phyloP scores from a whole-genome alignment of 2,329 filamentous ascomycete genomes.

The Trichothecium roseum region DNA sequence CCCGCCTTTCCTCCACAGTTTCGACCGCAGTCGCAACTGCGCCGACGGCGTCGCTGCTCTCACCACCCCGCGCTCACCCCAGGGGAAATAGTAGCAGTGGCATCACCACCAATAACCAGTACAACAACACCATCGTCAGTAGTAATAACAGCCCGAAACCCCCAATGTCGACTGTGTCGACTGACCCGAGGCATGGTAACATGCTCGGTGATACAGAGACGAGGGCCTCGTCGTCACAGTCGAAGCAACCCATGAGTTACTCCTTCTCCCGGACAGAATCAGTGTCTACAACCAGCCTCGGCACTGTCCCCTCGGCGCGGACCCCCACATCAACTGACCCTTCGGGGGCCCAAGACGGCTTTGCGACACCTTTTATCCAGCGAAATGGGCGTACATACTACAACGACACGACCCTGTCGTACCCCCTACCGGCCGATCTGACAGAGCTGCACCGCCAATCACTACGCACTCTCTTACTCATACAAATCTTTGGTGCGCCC shows the following conservation, averaged over 20 bases:
- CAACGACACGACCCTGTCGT: slow-evolving; percentile 59
- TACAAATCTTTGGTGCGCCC: slow-evolving; percentile 71
- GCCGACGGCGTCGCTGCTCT: too few species aligned
- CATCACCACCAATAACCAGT: too few species aligned
- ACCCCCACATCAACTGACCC: slow-evolving; percentile 40
- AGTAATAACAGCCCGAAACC: too few species aligned
- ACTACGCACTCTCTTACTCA: slow-evolving; percentile 69
- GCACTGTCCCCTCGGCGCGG: slow-evolving; percentile 29
- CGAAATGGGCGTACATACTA: slow-evolving; percentile 78
- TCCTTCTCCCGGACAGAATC: slow-evolving; percentile 31
- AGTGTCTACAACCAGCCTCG: slow-evolving; percentile 34
- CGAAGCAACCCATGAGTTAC: slow-evolving; percentile 20
- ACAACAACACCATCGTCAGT: too few species aligned
- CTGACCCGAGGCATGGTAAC: too few species aligned
- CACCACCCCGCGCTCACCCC: too few species aligned
- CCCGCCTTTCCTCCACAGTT: too few species aligned
- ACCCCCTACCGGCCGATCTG: slow-evolving; percentile 83
- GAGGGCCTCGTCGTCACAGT: slow-evolving; percentile 1
- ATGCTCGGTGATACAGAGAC: too few species aligned
- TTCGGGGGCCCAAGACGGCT: slow-evolving; percentile 30
- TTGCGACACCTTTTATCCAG: slow-evolving; percentile 48
- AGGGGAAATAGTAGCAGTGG: too few species aligned
- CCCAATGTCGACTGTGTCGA: too few species aligned
- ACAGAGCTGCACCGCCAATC: slow-evolving; percentile 81
- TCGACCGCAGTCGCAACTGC: too few species aligned